These are phyloP conservation scores for Coniochaeta hoffmannii DNA, from an alignment of 2,329 filamentous ascomycete genomes.

Conservation along the genomic window DNA sequence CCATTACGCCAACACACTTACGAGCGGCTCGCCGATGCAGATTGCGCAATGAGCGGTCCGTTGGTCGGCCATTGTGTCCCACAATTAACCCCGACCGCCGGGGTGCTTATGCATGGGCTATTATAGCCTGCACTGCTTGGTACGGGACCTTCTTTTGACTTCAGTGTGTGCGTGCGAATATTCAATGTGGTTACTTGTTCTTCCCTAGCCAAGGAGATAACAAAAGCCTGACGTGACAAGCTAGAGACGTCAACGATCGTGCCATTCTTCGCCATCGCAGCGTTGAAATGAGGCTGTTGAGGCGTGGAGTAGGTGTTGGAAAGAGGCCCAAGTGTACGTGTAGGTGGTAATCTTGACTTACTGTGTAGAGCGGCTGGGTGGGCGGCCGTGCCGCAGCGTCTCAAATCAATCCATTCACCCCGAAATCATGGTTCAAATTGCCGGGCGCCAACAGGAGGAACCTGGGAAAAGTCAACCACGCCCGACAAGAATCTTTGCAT, in stretches of 20 bases:
- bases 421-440: background rate
- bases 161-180: no score
- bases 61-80: no score
- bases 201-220: background rate
- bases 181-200: background rate
- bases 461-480: background rate
- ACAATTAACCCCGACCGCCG: background rate
- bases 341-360: no score
- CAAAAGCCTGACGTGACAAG: no score
- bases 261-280: no score
- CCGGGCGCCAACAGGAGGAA: background rate
- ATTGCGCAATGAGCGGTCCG: background rate
- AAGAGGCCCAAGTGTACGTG: no score
- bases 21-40: background rate
- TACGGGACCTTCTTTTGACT: background rate
- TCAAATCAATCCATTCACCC: no score
- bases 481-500: background rate
- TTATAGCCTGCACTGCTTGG: background rate
- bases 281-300: no score
- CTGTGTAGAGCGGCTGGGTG: no score
- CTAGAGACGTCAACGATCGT: no score
- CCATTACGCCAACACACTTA: background rate
- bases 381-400: no score
- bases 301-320: no score
- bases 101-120: background rate